These are phyloP conservation scores for Cutaneotrichosporon arboriforme DNA, from an alignment of 1,284 basidiomycete species.

Conservation along the genomic window DNA sequence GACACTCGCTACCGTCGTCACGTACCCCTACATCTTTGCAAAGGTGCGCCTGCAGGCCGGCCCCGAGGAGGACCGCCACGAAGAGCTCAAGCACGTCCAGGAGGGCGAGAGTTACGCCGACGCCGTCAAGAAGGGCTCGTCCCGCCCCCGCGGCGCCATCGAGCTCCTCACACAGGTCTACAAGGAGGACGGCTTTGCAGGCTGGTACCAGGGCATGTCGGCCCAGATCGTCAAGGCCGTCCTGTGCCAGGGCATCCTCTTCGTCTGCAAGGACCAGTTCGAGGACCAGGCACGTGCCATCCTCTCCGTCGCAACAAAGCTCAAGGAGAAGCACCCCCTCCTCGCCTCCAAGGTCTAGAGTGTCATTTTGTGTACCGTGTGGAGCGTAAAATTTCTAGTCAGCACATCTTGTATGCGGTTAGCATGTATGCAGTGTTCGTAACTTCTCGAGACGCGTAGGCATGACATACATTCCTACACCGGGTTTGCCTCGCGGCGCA, in stretches of 20 bases:
- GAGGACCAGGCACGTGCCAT: slow-evolving; percentile 45
- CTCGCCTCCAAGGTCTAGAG: background rate
- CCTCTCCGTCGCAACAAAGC: slow-evolving; percentile 31
- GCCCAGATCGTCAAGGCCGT: slow-evolving; percentile 59
- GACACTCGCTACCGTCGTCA: slow-evolving; percentile 86
- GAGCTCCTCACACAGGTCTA: slow-evolving; percentile 64
- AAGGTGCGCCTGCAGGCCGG: slow-evolving; percentile 93
- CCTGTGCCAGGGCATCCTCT: slow-evolving; percentile 53
- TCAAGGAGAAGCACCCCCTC: background rate
- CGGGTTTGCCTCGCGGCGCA: slow-evolving; percentile 7
- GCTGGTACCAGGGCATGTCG: slow-evolving; percentile 91
- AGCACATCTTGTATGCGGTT: slow-evolving; percentile 13
- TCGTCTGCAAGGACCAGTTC: slow-evolving; percentile 49
- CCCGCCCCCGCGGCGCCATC: slow-evolving; percentile 27
- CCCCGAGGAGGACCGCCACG: slow-evolving; percentile 23
- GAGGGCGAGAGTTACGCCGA: slow-evolving; percentile 11
- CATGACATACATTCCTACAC: slow-evolving; percentile 15
- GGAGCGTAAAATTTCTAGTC: slow-evolving; percentile 1
- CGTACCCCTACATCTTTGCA: slow-evolving; percentile 54
- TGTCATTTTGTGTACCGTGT: too few relatives aligned
- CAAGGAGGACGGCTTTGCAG: slow-evolving; percentile 66
- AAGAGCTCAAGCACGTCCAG: slow-evolving; percentile 21
- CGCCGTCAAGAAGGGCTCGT: slow-evolving; percentile 7
- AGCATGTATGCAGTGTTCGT: slow-evolving; percentile 5
- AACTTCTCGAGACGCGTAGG: slow-evolving; percentile 3